Percentiles rank a stretch among this genome's conserved stretches.
These are phyloP conservation scores for Cyclotella distinguenda DNA, from an alignment of 108 stramenopile species.

Conservation along the genomic window DNA sequence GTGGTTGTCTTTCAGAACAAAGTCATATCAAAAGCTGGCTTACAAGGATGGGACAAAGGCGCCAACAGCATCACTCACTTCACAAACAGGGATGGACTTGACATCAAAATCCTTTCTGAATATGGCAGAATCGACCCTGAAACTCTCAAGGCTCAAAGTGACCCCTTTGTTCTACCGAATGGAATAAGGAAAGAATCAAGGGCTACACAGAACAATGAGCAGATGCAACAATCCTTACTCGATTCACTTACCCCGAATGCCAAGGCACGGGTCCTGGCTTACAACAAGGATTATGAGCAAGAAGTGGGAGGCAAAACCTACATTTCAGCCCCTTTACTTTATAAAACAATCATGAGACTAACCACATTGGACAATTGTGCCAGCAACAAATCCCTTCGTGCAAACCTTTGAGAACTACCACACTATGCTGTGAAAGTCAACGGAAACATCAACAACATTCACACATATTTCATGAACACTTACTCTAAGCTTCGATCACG, in stretches of 20 bases:
- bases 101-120: neutral
- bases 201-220: constrained; percentile 4
- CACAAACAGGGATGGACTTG: neutral
- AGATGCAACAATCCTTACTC: neutral
- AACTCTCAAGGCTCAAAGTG: neutral
- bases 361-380: neutral
- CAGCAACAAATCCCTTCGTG: neutral
- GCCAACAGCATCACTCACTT: neutral
- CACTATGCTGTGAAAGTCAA: neutral
- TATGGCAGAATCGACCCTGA: neutral
- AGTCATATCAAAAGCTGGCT: neutral
- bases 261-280: neutral
- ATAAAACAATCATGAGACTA: constrained; percentile 2
- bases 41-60: neutral
- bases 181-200: neutral
- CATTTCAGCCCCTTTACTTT: neutral
- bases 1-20: neutral
- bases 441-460: neutral
- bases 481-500: neutral
- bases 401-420: neutral
- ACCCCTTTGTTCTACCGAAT: neutral
- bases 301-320: too few species aligned
- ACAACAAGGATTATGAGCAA: neutral
- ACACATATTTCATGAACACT: neutral
- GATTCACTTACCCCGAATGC: neutral